A percentile compares a stretch with the other conserved stretches of the same genome.
Conservation (phyloP, 352 stramenopile species). For the Achlya hypogyna region DNA sequence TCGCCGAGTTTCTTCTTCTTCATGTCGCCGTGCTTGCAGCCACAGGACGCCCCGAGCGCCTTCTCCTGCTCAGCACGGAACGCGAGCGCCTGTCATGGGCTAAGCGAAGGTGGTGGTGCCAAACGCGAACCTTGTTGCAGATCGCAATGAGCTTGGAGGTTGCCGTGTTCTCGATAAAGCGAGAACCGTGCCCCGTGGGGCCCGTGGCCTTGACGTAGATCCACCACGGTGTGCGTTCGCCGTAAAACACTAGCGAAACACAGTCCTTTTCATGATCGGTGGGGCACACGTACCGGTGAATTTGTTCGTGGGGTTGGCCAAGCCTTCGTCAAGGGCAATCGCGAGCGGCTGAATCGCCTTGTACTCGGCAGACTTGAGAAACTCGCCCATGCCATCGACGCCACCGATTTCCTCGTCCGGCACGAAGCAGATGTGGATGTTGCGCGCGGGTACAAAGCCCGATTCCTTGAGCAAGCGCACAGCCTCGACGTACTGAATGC, state of each 20-base stretch:
- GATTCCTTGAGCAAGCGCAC: slow-evolving; percentile 57
- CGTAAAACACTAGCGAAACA: slow-evolving; percentile 86
- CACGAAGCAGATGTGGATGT: slow-evolving; percentile 89
- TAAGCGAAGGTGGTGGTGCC: slow-evolving; percentile 23
- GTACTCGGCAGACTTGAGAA: slow-evolving; percentile 82
- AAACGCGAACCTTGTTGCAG: slow-evolving; percentile 55
- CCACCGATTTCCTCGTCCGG: slow-evolving; percentile 92
- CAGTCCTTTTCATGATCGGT: neutral
- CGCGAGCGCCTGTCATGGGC: slow-evolving; percentile 42
- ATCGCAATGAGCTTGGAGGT: slow-evolving; percentile 89
- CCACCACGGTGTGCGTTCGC: slow-evolving; percentile 91
- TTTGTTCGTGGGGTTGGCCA: slow-evolving; percentile 80
- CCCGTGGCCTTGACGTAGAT: slow-evolving; percentile 75
- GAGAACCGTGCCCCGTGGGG: slow-evolving; percentile 76
- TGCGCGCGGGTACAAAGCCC: slow-evolving; percentile 71
- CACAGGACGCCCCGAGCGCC: slow-evolving; percentile 49
- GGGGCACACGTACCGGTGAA: slow-evolving; percentile 45
- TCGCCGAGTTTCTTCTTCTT: slow-evolving; percentile 89
- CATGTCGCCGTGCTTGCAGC: slow-evolving; percentile 89
- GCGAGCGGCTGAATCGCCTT: slow-evolving; percentile 71
- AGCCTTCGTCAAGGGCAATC: slow-evolving; percentile 91
- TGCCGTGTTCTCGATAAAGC: slow-evolving; percentile 93
- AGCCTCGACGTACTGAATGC: slow-evolving; percentile 92
- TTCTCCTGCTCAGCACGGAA: slow-evolving; percentile 87
- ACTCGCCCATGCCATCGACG: slow-evolving; percentile 83